Base-by-base conservation (phyloP, 1,139 yeast genomes). In the Geotrichum siamense region DNA sequence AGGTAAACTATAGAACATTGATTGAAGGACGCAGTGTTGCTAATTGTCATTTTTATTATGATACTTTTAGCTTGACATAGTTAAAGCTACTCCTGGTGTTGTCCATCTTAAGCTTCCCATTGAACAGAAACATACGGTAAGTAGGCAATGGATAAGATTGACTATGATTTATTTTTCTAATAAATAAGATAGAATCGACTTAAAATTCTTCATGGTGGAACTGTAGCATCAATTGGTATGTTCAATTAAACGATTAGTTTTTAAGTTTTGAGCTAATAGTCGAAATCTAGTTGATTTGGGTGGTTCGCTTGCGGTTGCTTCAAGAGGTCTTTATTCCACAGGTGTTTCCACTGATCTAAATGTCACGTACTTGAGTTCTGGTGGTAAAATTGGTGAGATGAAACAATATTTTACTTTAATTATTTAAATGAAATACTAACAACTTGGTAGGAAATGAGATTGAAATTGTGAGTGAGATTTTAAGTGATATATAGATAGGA, bases 281-380 rank as follows among this genome's bases (percentile, higher is more conserved):
- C 17, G 16, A 21, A 49, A 63, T 3, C 44, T 57, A 25, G 69
- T 67, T 12, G 73, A 69, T 43, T 57, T 69, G 2, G 73, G 72
- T 9, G 73, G 73, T n/a, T 68, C 73, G 3, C 52, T 69, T 43
- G 72, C 73, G 0, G 57, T 68, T 3, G 65, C 72, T 1, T 63
- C 70, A 17, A 55, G 63, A 13, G 73, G 73, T 6, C 49, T 67
- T 51, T 68, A 57, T 45, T 53, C 62, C 51, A 69, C 73, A 2
- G 73, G 73, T 2, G 73, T 69, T 29, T 59, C 69, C 21, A 69
- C 70, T 0, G 73, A 69, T 45, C 50, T 69, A 39, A 58, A 63
- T 32, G 63, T 67, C n/a, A 65, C 71, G 2, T 69, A 63, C 47
- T 44, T 69, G 35, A 51, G 66, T n/a, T 52, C 68, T 2, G 71